These are phyloP conservation scores for Chara braunii DNA, from an alignment of 139 green algal genomes.

Conservation along the genomic window DNA sequence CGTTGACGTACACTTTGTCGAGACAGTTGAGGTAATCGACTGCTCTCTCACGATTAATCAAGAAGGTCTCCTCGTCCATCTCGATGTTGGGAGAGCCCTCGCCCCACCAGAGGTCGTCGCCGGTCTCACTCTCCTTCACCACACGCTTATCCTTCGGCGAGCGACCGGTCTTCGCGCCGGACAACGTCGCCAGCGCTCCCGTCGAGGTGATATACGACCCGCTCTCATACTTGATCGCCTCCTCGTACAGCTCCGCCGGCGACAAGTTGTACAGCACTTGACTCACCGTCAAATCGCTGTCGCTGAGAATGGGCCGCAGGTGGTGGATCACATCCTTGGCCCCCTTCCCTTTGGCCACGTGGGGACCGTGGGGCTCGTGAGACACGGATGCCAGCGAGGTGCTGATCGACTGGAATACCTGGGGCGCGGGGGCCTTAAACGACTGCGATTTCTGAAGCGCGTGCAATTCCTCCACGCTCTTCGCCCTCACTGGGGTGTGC, in stretches of 20 bases:
- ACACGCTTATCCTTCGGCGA: constrained; percentile 89
- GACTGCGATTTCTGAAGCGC: too few species aligned
- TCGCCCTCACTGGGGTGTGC: too few species aligned
- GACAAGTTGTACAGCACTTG: constrained; percentile 37
- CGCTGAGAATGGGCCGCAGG: constrained; percentile 21
- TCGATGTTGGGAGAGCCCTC: constrained; percentile 35
- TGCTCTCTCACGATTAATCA: constrained; percentile 30
- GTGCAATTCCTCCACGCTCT: too few species aligned
- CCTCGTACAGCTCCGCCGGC: constrained; percentile 37
- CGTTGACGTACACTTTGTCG: constrained; percentile 32
- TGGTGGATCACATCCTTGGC: too few species aligned
- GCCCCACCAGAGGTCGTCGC: constrained; percentile 41
- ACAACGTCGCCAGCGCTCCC: constrained; percentile 69
- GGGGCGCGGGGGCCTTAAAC: too few species aligned
- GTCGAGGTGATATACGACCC: constrained; percentile 47
- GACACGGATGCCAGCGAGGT: too few species aligned
- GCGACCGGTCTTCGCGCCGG: constrained; percentile 79
- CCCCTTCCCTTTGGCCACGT: too few species aligned
- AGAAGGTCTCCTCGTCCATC: constrained; percentile 38
- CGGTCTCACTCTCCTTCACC: constrained; percentile 56
- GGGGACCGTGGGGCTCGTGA: too few species aligned
- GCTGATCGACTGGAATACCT: too few species aligned
- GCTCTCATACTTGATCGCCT: constrained; percentile 32
- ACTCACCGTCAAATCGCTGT: constrained; percentile 29
- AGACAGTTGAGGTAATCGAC: constrained; percentile 33